These are phyloP conservation scores for Beauveria sp. DNA, from an alignment of 2,329 filamentous ascomycete species.

Conservation along the genomic window DNA sequence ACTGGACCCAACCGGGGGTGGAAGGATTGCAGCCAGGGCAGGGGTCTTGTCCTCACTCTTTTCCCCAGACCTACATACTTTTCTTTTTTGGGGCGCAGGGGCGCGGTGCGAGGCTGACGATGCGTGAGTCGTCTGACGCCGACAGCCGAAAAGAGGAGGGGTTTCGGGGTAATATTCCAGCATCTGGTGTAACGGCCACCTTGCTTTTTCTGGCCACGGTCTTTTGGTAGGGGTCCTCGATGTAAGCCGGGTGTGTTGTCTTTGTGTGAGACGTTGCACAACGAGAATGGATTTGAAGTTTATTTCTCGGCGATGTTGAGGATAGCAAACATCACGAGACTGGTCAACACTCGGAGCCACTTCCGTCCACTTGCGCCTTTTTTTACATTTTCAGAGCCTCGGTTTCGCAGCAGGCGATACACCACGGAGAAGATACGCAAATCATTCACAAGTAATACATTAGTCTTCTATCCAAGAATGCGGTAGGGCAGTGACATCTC, in stretches of 20 bases:
- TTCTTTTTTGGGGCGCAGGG: not conserved
- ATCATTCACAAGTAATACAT: not conserved
- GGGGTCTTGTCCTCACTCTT: too few relatives aligned
- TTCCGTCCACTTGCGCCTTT: too few relatives aligned
- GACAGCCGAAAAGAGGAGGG: not conserved
- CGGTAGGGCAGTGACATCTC: too few relatives aligned
- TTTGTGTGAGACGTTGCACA: too few relatives aligned
- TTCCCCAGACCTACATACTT: too few relatives aligned
- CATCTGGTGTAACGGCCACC: not conserved
- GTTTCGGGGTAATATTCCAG: not conserved
- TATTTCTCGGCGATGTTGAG: too few relatives aligned
- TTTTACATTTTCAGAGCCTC: too few relatives aligned
- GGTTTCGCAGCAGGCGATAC: too few relatives aligned
- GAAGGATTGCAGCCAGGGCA: not conserved
- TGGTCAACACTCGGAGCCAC: too few relatives aligned
- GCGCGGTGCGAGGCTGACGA: not conserved
- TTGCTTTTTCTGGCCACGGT: not conserved
- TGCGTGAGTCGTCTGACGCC: not conserved
- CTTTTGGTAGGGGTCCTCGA: not conserved
- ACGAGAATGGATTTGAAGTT: too few relatives aligned
- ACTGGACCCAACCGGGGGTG: not conserved
- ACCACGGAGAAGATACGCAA: not conserved
- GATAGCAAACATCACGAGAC: too few relatives aligned
- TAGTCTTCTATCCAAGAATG: not conserved
- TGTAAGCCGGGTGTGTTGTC: too few relatives aligned